Percentiles rank a stretch among this genome's conserved stretches.
These are phyloP conservation scores for Cenchrus fungigraminus DNA, from an alignment of 176 grass and related monocot genomes.

Conservation along the genomic window DNA sequence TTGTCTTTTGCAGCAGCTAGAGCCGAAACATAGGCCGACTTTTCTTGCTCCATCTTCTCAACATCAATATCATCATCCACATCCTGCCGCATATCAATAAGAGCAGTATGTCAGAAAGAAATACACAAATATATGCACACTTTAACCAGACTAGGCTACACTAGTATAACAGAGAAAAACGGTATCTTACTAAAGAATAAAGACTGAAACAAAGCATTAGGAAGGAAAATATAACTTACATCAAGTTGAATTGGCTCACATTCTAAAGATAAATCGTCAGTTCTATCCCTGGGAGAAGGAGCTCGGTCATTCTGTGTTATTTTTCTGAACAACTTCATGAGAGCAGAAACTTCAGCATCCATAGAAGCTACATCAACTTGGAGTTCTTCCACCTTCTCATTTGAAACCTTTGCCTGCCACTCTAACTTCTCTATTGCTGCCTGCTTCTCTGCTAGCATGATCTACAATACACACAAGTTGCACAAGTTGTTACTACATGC, in stretches of 20 bases:
- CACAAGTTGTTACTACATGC: not conserved
- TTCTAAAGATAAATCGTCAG: slow-evolving; percentile 43
- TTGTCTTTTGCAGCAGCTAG: slow-evolving; percentile 85
- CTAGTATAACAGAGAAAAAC: not conserved
- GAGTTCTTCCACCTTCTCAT: slow-evolving; percentile 77
- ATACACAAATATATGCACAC: not conserved
- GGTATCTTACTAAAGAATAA: not conserved
- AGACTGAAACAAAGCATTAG: not conserved
- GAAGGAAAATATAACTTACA: slow-evolving; percentile 55
- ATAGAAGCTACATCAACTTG: slow-evolving; percentile 82
- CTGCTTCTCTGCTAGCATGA: slow-evolving; percentile 94
- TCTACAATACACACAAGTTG: slow-evolving; percentile 47
- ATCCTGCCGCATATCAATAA: slow-evolving; percentile 49
- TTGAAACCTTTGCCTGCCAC: slow-evolving; percentile 87
- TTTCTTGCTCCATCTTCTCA: slow-evolving; percentile 77
- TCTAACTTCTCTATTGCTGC: slow-evolving; percentile 81
- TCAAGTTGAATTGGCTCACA: slow-evolving; percentile 71
- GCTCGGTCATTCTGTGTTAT: slow-evolving; percentile 59
- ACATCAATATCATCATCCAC: slow-evolving; percentile 48
- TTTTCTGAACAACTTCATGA: slow-evolving; percentile 83
- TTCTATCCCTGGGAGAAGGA: slow-evolving; percentile 38
- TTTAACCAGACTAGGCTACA: not conserved
- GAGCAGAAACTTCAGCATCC: slow-evolving; percentile 74
- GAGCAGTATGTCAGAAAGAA: not conserved
- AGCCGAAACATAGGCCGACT: slow-evolving; percentile 63